Percentiles rank a stretch among this genome's conserved stretches.
These are phyloP conservation scores for Aspergillus coremiiformis DNA, from an alignment of 495 filamentous ascomycete genomes.

Conservation along the genomic window DNA sequence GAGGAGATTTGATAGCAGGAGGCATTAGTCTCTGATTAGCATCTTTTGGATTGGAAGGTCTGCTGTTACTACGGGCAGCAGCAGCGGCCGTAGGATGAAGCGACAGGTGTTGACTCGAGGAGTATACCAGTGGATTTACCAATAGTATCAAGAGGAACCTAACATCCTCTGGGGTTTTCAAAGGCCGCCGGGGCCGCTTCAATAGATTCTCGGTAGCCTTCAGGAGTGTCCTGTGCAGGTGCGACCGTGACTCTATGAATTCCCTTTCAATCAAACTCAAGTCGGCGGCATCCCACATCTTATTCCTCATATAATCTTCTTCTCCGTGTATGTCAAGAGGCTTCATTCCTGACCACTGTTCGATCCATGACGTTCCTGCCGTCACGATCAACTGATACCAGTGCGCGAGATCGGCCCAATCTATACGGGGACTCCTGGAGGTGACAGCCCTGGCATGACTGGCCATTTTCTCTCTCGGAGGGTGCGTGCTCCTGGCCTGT, in stretches of 20 bases:
- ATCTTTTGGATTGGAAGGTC: constrained; percentile 24
- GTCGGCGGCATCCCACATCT: constrained; percentile 28
- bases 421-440: constrained; percentile 59
- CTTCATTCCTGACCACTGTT: constrained; percentile 39
- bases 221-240: constrained; percentile 61
- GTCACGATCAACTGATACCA: constrained; percentile 72
- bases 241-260: constrained; percentile 58
- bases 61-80: constrained; percentile 17
- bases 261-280: constrained; percentile 49
- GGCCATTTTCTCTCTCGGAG: constrained; percentile 20
- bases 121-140: constrained; percentile 70
- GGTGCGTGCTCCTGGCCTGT: constrained; percentile 18
- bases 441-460: constrained; percentile 40
- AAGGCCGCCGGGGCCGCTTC: constrained; percentile 70
- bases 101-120: constrained; percentile 21
- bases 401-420: constrained; percentile 63
- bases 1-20: constrained; percentile 16
- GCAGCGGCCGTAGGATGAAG: constrained; percentile 6
- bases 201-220: constrained; percentile 78
- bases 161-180: constrained; percentile 62
- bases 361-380: constrained; percentile 55
- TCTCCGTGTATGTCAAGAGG: constrained; percentile 21
- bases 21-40: constrained; percentile 10
- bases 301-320: constrained; percentile 17
- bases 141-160: constrained; percentile 80